phyloP scores from a whole-genome alignment of 352 stramenopile genomes.

The Phytopythium vexans region DNA sequence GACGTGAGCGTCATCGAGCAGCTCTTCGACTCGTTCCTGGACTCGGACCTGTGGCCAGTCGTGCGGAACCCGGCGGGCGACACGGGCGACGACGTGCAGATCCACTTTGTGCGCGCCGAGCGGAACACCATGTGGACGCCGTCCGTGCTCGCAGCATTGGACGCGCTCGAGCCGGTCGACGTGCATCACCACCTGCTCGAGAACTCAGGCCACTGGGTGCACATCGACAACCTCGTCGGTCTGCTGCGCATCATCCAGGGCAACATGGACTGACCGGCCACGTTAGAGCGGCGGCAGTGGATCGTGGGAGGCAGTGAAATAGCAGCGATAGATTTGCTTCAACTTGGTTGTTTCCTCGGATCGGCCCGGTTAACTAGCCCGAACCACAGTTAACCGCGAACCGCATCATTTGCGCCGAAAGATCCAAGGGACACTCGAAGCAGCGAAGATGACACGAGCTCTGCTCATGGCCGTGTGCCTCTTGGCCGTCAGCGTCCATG shows the following conservation, averaged over 20 bases:
- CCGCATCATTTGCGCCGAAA: conserved; percentile 1
- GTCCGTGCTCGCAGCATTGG: conserved; percentile 36
- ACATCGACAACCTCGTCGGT: conserved; percentile 78
- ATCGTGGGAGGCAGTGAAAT: not conserved
- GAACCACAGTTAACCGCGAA: not conserved
- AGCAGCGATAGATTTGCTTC: no score
- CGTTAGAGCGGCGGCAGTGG: not conserved
- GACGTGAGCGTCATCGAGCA: conserved; percentile 68
- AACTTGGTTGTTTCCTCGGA: no score
- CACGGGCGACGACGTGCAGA: conserved; percentile 33
- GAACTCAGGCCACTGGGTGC: conserved; percentile 82
- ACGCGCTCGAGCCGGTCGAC: conserved; percentile 33
- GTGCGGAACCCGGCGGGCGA: conserved; percentile 29
- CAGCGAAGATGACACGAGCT: no score
- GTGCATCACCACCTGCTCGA: conserved; percentile 67
- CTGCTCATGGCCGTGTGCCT: not conserved
- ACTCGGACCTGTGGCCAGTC: conserved; percentile 65
- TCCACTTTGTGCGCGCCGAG: conserved; percentile 79
- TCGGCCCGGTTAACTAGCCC: no score
- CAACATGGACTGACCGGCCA: conserved; percentile 15
- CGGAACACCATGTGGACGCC: conserved; percentile 78
- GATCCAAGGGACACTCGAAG: conserved; percentile 19
- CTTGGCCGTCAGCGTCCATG: not conserved
- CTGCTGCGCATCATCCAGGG: conserved; percentile 66
- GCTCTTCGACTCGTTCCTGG: conserved; percentile 67